A percentile compares a stretch with the other conserved stretches of the same genome.
These are phyloP conservation scores for Fonsecaea monophora DNA, from an alignment of 2,329 filamentous ascomycete genomes.

Conservation along the genomic window DNA sequence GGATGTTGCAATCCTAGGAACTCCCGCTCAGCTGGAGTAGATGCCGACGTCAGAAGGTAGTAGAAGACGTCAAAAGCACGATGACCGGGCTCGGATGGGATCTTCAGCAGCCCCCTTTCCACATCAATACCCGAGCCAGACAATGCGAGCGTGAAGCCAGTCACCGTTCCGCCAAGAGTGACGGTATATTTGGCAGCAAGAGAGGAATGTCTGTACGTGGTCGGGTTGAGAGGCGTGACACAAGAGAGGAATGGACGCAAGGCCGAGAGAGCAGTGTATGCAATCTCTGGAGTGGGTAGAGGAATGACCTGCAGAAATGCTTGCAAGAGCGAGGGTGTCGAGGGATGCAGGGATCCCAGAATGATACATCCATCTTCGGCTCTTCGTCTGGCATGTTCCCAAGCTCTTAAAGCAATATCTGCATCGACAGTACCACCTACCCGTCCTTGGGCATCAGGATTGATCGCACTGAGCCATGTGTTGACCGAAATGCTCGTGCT, in stretches of 20 bases:
- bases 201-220: slow-evolving; percentile 77
- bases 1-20: slow-evolving; percentile 81
- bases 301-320: slow-evolving; percentile 85
- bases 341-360: slow-evolving; percentile 85
- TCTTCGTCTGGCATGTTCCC: slow-evolving; percentile 93
- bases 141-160: slow-evolving; percentile 75
- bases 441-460: slow-evolving; percentile 71
- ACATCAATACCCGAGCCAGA: slow-evolving; percentile 91
- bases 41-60: slow-evolving; percentile 90
- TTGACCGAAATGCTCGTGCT: slow-evolving; percentile 93
- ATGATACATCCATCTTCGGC: slow-evolving; percentile 95
- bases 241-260: slow-evolving; percentile 85
- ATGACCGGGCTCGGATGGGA: slow-evolving; percentile 80
- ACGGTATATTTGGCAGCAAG: slow-evolving; percentile 82
- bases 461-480: slow-evolving; percentile 86
- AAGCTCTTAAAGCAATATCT: slow-evolving; percentile 78
- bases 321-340: slow-evolving; percentile 80
- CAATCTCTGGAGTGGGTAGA: slow-evolving; percentile 73
- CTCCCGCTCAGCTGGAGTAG: slow-evolving; percentile 85
- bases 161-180: slow-evolving; percentile 78
- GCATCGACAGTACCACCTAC: slow-evolving; percentile 80
- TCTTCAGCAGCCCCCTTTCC: slow-evolving; percentile 75
- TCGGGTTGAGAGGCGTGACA: slow-evolving; percentile 88
- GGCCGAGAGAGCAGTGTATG: slow-evolving; percentile 80
- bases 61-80: slow-evolving; percentile 98